Conservation (phyloP, 2,329 filamentous ascomycete genomes). For the Rhynchosporium agropyri region DNA sequence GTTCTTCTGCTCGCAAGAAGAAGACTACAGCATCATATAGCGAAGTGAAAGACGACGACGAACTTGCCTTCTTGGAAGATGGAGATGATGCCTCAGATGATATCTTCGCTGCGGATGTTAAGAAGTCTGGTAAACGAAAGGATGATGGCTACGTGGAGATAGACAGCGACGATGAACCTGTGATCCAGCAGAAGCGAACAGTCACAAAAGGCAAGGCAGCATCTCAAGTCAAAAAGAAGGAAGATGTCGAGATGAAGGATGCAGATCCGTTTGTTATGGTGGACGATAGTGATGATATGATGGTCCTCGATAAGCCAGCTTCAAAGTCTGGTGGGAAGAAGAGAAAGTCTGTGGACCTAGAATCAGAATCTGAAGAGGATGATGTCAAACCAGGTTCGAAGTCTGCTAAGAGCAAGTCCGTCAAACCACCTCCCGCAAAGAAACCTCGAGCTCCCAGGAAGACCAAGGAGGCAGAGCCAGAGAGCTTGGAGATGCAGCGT, state of each 20-base stretch:
- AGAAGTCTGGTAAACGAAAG: conserved; percentile 65
- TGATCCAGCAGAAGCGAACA: conserved; percentile 59
- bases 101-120: conserved; percentile 76
- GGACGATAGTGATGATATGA: conserved; percentile 52
- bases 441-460: conserved; percentile 40
- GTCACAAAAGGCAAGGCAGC: conserved; percentile 43
- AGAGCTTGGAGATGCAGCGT: conserved; percentile 73
- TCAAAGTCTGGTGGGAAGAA: conserved; percentile 49
- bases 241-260: conserved; percentile 50
- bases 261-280: conserved; percentile 40
- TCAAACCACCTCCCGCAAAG: conserved; percentile 41
- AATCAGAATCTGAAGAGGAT: conserved; percentile 59
- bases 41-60: conserved; percentile 50
- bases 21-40: conserved; percentile 34
- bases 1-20: conserved; percentile 38
- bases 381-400: conserved; percentile 60
- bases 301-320: conserved; percentile 38
- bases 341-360: conserved; percentile 58
- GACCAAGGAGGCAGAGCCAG: conserved; percentile 61
- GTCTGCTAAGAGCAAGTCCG: conserved; percentile 41
- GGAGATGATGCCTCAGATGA: conserved; percentile 80
- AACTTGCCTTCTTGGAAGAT: conserved; percentile 64
- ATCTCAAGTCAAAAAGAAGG: conserved; percentile 42
- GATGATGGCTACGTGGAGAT: conserved; percentile 74
- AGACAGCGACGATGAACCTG: conserved; percentile 69